Percentiles rank a stretch among this genome's conserved stretches.
Conservation (phyloP, 495 filamentous ascomycete species). For the Staphylotrichum longicolle region DNA sequence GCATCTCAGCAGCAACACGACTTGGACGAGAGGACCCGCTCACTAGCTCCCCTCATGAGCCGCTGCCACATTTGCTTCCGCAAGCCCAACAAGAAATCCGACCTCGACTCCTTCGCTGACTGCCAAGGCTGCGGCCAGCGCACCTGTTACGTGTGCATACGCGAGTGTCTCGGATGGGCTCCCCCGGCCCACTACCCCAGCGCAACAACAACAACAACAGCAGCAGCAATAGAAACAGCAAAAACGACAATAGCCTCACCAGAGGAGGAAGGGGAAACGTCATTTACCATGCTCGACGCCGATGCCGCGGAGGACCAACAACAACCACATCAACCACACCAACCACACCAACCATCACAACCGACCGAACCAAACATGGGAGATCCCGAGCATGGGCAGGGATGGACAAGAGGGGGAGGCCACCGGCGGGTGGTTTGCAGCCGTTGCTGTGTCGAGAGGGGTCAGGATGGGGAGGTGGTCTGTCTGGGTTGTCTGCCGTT, state of each 20-base stretch:
- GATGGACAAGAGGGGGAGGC: conserved; percentile 36
- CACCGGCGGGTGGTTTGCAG: conserved; percentile 47
- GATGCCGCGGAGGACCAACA: conserved; percentile 23
- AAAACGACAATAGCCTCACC: not conserved
- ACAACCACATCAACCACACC: not conserved
- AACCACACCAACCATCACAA: not conserved
- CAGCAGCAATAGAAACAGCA: conserved; percentile 5
- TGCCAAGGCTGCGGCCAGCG: conserved; percentile 48
- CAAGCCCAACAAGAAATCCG: conserved; percentile 47
- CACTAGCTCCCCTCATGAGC: conserved; percentile 29
- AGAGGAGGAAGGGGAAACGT: conserved; percentile 25
- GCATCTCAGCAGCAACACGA: not conserved
- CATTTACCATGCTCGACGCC: conserved; percentile 43
- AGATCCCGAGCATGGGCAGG: conserved; percentile 6
- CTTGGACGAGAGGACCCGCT: conserved; percentile 2
- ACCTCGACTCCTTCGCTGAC: conserved; percentile 49
- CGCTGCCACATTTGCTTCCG: conserved; percentile 52
- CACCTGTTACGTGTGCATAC: conserved; percentile 49
- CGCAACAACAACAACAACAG: conserved; percentile 9
- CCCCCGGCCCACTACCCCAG: not conserved
- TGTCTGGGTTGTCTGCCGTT: conserved; percentile 47
- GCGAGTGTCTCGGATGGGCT: conserved; percentile 45
- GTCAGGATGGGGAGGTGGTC: conserved; percentile 46
- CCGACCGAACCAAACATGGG: not conserved
- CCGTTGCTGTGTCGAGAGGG: conserved; percentile 47